phyloP scores from a whole-genome alignment of 805 yeast genomes.

The Pichia exigua region DNA sequence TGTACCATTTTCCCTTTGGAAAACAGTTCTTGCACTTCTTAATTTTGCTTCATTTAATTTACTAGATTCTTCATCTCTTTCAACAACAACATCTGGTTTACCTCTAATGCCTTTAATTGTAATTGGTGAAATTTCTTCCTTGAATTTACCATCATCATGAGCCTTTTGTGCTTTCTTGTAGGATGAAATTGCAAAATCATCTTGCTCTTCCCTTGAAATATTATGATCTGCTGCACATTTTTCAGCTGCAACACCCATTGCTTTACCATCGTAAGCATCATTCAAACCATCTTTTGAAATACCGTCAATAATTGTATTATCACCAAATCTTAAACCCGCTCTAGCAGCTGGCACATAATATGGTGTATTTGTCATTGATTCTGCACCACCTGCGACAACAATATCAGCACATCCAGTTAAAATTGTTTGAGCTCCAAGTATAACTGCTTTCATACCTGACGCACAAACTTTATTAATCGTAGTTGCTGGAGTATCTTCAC shows the following conservation, averaged over 20 bases:
- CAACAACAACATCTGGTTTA: constrained; percentile 69
- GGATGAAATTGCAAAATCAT: constrained; percentile 75
- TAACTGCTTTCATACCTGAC: constrained; percentile 87
- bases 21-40: constrained; percentile 84
- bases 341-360: constrained; percentile 85
- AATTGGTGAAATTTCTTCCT: constrained; percentile 75
- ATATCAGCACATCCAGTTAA: constrained; percentile 85
- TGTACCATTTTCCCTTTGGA: constrained; percentile 89
- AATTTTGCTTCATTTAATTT: constrained; percentile 74
- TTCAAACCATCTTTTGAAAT: constrained; percentile 85
- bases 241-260: constrained; percentile 98
- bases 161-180: constrained; percentile 85
- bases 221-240: constrained; percentile 83
- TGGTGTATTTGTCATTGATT: constrained; percentile 94
- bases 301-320: constrained; percentile 73
- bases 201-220: constrained; percentile 80
- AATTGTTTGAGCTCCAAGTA: constrained; percentile 85
- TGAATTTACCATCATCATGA: constrained; percentile 72
- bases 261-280: constrained; percentile 81
- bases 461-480: constrained; percentile 97
- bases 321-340: constrained; percentile 86
- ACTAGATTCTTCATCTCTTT: constrained; percentile 74
- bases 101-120: constrained; percentile 87
- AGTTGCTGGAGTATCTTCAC: constrained; percentile 73
- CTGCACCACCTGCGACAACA: constrained; percentile 96